A percentile compares a stretch with the other conserved stretches of the same genome.
These are phyloP conservation scores for Colletotrichum karsti DNA, from an alignment of 2,329 filamentous ascomycete species.

Conservation along the genomic window DNA sequence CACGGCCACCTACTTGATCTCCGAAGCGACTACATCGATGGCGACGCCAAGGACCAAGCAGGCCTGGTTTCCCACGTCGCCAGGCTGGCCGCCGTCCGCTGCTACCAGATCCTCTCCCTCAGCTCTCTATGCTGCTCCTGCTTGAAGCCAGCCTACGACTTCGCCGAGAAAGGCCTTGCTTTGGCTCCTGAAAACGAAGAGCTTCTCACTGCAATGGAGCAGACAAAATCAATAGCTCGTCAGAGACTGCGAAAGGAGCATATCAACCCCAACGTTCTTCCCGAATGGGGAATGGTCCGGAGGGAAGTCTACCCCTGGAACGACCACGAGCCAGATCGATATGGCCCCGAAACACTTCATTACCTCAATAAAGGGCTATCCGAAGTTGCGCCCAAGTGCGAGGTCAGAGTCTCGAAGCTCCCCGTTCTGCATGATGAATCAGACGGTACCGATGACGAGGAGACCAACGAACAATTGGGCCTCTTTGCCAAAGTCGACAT, in stretches of 20 bases:
- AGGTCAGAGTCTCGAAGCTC: slow-evolving; percentile 78
- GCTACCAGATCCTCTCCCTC: slow-evolving; percentile 66
- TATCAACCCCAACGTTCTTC: slow-evolving; percentile 64
- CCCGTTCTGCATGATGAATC: slow-evolving; percentile 73
- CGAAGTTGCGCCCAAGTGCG: slow-evolving; percentile 80
- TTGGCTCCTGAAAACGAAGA: slow-evolving; percentile 63
- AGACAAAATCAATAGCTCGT: slow-evolving; percentile 62
- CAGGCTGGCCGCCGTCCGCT: slow-evolving; percentile 60
- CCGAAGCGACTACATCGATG: slow-evolving; percentile 41
- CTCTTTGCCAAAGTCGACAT: slow-evolving; percentile 90
- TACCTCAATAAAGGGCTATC: slow-evolving; percentile 77
- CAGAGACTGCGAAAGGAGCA: slow-evolving; percentile 55
- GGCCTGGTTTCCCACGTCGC: slow-evolving; percentile 51
- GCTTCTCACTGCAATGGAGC: slow-evolving; percentile 60
- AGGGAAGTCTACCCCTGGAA: slow-evolving; percentile 79
- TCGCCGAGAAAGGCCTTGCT: slow-evolving; percentile 69
- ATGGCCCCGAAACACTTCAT: slow-evolving; percentile 72
- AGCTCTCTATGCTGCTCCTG: slow-evolving; percentile 72
- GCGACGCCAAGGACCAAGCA: slow-evolving; percentile 42
- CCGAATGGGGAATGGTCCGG: slow-evolving; percentile 75
- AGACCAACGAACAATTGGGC: slow-evolving; percentile 80
- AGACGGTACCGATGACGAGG: slow-evolving; percentile 56
- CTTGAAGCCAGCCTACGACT: slow-evolving; percentile 72
- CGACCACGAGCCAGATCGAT: slow-evolving; percentile 73
- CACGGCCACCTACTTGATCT: slow-evolving; percentile 46